These are phyloP conservation scores for Pyropia haitanensis DNA, from an alignment of 23 red algal species.

Conservation along the genomic window DNA sequence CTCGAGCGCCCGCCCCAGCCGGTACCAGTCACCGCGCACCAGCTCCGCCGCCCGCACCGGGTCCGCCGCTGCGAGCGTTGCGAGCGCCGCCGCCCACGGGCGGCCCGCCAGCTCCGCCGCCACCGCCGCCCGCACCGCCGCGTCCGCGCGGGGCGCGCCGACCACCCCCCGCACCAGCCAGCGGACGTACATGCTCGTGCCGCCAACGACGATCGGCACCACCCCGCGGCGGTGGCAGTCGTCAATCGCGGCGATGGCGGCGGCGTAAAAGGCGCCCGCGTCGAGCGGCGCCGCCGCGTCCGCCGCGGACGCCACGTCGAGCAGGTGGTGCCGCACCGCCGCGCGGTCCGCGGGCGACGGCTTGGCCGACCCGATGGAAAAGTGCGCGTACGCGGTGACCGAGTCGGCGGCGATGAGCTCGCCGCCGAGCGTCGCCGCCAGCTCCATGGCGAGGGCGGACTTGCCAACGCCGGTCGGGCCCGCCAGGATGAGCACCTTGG, in stretches of 20 bases:
- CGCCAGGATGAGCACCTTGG: slow-evolving; percentile 61
- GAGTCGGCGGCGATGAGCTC: slow-evolving; percentile 94
- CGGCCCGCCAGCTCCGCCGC: slow-evolving; percentile 23
- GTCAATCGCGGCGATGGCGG: slow-evolving; percentile 18
- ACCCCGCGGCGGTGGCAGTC: slow-evolving; percentile 18
- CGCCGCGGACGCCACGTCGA: slow-evolving; percentile 33
- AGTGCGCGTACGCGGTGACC: slow-evolving; percentile 63
- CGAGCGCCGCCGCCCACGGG: slow-evolving; percentile 51
- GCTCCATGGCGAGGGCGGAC: slow-evolving; percentile 39
- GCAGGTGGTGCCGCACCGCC: slow-evolving; percentile 59
- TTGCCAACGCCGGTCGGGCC: slow-evolving; percentile 88
- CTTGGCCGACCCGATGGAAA: slow-evolving; percentile 87
- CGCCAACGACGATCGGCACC: slow-evolving; percentile 86
- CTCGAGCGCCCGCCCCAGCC: slow-evolving; percentile 72
- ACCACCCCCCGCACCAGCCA: slow-evolving; percentile 53
- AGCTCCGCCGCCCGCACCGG: slow-evolving; percentile 52
- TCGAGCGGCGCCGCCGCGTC: slow-evolving; percentile 25
- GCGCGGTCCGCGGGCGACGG: slow-evolving; percentile 32
- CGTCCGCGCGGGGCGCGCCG: slow-evolving; percentile 12
- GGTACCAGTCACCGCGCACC: slow-evolving; percentile 88
- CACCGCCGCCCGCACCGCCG: slow-evolving; percentile 19
- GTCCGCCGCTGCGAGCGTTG: slow-evolving; percentile 33
- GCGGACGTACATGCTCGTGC: slow-evolving; percentile 94
- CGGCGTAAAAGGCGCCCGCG: slow-evolving; percentile 63
- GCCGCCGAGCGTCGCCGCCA: slow-evolving; percentile 31